Conservation (phyloP, 2,329 filamentous ascomycete species). For the Fusarium paranaense region DNA sequence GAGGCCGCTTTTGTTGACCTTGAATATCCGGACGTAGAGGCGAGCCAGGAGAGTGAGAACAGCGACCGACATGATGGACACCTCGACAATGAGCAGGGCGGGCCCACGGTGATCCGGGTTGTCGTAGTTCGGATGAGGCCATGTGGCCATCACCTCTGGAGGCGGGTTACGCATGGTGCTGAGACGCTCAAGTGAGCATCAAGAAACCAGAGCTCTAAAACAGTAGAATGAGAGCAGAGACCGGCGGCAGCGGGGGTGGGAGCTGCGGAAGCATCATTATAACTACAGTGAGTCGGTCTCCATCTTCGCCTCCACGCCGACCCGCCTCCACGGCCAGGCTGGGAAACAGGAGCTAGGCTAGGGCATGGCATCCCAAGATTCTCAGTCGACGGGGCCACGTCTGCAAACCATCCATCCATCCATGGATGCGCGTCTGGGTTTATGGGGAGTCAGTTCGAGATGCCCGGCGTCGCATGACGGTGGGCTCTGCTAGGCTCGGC, state of each 20-base stretch:
- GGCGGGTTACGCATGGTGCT: conserved; percentile 52
- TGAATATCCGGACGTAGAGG: conserved; percentile 51
- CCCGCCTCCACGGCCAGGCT: conserved; percentile 30
- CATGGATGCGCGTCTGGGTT: conserved; percentile 10
- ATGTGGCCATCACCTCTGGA: conserved; percentile 49
- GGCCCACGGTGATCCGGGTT: conserved; percentile 53
- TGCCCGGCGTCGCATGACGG: conserved; percentile 35
- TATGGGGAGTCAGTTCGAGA: conserved; percentile 8
- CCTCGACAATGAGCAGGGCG: conserved; percentile 52
- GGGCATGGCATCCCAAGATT: conserved; percentile 11
- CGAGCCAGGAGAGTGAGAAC: conserved; percentile 50
- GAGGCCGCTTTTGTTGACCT: conserved; percentile 49
- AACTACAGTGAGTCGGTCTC: conserved; percentile 23
- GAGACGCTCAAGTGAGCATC: conserved; percentile 9
- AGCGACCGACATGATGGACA: conserved; percentile 50
- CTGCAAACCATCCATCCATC: background rate
- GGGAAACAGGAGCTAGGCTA: conserved; percentile 17
- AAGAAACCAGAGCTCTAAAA: conserved; percentile 2
- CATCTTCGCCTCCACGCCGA: conserved; percentile 28
- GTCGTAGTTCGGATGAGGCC: conserved; percentile 54
- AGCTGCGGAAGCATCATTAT: conserved; percentile 34
- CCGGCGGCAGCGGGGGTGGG: conserved; percentile 8
- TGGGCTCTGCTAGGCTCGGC: conserved; percentile 22
- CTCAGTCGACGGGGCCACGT: conserved; percentile 17
- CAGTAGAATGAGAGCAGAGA: conserved; percentile 47